These are phyloP conservation scores for Arthrobotrys sinensis DNA, from an alignment of 2,329 filamentous ascomycete species.

Conservation along the genomic window DNA sequence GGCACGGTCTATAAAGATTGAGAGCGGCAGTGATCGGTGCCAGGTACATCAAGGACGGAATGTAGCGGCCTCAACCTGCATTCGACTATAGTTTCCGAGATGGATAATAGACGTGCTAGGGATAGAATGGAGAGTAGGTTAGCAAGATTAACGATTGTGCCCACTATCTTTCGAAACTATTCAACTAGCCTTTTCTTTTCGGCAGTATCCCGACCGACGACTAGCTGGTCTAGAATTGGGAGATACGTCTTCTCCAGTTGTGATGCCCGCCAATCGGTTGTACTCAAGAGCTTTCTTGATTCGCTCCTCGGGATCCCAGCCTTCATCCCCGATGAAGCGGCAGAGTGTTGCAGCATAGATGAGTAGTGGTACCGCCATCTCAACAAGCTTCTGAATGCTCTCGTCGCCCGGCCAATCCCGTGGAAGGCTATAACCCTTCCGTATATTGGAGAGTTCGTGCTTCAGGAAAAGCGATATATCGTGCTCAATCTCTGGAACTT, in stretches of 20 bases:
- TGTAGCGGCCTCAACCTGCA: slow-evolving; percentile 14
- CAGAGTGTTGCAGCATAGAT: slow-evolving; percentile 36
- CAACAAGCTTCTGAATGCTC: slow-evolving; percentile 2
- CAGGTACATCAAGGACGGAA: slow-evolving; percentile 30
- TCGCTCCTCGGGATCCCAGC: slow-evolving; percentile 23
- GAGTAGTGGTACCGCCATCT: slow-evolving; percentile 39
- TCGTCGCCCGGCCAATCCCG: slow-evolving; percentile 8
- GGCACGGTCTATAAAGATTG: slow-evolving; percentile 3
- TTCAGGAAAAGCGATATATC: slow-evolving; percentile 68
- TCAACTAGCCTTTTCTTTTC: background rate
- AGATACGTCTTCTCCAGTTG: slow-evolving; percentile 22
- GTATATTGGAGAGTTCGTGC: slow-evolving; percentile 65
- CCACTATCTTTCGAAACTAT: slow-evolving; percentile 27
- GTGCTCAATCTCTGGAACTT: slow-evolving; percentile 66
- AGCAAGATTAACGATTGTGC: slow-evolving; percentile 21
- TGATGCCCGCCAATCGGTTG: background rate
- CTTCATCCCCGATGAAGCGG: slow-evolving; percentile 39
- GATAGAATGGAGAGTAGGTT: background rate
- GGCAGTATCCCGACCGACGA: background rate
- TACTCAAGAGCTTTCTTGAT: slow-evolving; percentile 2
- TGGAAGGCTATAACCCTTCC: slow-evolving; percentile 29
- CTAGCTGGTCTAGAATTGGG: slow-evolving; percentile 17
- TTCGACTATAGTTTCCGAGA: slow-evolving; percentile 2
- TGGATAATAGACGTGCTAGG: slow-evolving; percentile 10
- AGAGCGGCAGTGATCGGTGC: no score